Conservation (phyloP, 2,329 filamentous ascomycete species). For the Colletotrichum sansevieriae region DNA sequence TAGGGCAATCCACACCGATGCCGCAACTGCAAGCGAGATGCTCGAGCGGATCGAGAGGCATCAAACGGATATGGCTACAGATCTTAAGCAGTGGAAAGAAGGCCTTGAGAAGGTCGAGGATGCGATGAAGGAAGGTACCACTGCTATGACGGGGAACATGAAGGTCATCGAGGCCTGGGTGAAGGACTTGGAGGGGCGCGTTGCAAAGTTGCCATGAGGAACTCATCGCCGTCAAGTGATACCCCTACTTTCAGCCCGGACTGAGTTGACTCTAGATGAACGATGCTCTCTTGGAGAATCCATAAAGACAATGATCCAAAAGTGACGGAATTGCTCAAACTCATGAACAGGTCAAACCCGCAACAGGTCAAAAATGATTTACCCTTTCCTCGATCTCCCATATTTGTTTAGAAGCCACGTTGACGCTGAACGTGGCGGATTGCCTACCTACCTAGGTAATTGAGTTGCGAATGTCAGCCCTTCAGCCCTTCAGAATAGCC, state of each 20-base stretch:
- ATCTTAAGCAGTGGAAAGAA: slow-evolving; percentile 88
- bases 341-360: too few relatives aligned
- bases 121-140: slow-evolving; percentile 78
- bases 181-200: slow-evolving; percentile 83
- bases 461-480: too few relatives aligned
- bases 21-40: slow-evolving; percentile 83
- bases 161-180: slow-evolving; percentile 91
- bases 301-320: not conserved
- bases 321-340: not conserved
- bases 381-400: too few relatives aligned
- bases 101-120: slow-evolving; percentile 84
- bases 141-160: slow-evolving; percentile 82
- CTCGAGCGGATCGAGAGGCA: slow-evolving; percentile 82
- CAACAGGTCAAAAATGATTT: too few relatives aligned
- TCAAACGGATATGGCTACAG: slow-evolving; percentile 84
- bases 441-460: too few relatives aligned
- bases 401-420: too few relatives aligned
- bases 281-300: not conserved
- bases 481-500: too few relatives aligned
- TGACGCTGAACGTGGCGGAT: too few relatives aligned
- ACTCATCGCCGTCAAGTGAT: slow-evolving; percentile 49
- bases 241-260: slow-evolving; percentile 47
- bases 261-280: not conserved
- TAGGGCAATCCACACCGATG: slow-evolving; percentile 86
- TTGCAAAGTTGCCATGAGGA: slow-evolving; percentile 68